Evolutionary conservation across 257 asterid genomes (phyloP).

Genomic region (Forsythia viridissima): DNA sequence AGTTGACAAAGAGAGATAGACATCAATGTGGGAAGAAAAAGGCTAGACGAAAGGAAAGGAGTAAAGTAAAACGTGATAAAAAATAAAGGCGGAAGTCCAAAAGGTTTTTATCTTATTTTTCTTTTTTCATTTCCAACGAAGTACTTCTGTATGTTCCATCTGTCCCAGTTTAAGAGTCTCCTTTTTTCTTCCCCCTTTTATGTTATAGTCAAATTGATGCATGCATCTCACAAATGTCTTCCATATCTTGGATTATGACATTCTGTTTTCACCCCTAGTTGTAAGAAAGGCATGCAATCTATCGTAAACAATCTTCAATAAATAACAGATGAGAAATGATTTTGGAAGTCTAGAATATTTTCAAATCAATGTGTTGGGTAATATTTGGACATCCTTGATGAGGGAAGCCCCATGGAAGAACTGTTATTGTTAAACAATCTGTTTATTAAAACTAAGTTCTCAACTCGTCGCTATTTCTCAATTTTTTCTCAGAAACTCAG

Average conservation of each 20-base stretch:
- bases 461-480: neutral
- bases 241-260: slow-evolving; percentile 9
- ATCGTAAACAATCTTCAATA: neutral
- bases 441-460: neutral
- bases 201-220: slow-evolving; percentile 10
- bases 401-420: neutral
- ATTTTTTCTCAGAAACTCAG: slow-evolving; percentile 50
- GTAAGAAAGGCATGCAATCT: slow-evolving; percentile 13
- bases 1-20: slow-evolving; percentile 48
- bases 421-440: neutral
- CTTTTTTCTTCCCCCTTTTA: neutral
- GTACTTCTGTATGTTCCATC: neutral
- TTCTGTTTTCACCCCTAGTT: slow-evolving; percentile 1
- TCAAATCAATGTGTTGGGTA: neutral
- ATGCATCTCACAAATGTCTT: slow-evolving; percentile 6
- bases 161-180: neutral
- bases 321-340: slow-evolving; percentile 1
- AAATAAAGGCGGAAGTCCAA: slow-evolving; percentile 51
- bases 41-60: slow-evolving; percentile 42
- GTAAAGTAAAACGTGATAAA: slow-evolving; percentile 42
- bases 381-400: neutral
- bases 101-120: slow-evolving; percentile 37
- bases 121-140: neutral
- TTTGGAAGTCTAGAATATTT: neutral
- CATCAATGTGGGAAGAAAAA: slow-evolving; percentile 48